Percentiles rank a stretch among this genome's conserved stretches.
These are phyloP conservation scores for Rhizophagus sp. DNA, from an alignment of 192 early-diverging fungal genomes.

Conservation along the genomic window DNA sequence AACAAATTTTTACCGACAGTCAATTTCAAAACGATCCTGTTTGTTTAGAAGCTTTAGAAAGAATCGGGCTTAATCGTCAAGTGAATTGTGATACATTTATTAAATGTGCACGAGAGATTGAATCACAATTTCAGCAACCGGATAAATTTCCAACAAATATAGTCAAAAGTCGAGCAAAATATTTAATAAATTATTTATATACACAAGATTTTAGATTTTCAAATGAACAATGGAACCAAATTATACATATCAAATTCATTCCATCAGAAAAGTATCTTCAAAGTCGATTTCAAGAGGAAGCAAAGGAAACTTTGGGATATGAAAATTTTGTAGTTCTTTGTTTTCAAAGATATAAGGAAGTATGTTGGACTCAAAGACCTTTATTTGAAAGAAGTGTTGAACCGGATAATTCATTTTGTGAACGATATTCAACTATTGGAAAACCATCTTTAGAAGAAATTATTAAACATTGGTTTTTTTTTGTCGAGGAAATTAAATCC, in stretches of 20 bases:
- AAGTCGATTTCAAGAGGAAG: neutral
- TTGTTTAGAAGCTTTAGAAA: neutral
- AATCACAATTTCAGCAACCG: neutral
- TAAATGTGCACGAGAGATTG: slow-evolving; percentile 8
- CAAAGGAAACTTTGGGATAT: neutral
- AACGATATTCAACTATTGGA: too few species aligned
- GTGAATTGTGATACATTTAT: neutral
- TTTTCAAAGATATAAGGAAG: too few species aligned
- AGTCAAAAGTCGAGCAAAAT: neutral
- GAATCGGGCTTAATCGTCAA: neutral
- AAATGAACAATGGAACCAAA: neutral
- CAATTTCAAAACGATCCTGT: neutral
- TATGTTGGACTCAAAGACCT: too few species aligned
- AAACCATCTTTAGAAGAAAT: too few species aligned
- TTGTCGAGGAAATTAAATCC: too few species aligned
- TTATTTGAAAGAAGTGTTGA: too few species aligned
- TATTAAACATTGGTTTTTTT: too few species aligned
- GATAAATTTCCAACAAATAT: neutral
- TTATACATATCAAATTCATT: neutral
- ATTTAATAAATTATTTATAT: neutral
- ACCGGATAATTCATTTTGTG: too few species aligned
- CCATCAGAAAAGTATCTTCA: neutral
- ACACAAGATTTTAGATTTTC: neutral
- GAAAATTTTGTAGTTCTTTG: too few species aligned
- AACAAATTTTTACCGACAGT: neutral